These are phyloP conservation scores for Epichloe hybrida DNA, from an alignment of 2,329 filamentous ascomycete species.

Conservation along the genomic window DNA sequence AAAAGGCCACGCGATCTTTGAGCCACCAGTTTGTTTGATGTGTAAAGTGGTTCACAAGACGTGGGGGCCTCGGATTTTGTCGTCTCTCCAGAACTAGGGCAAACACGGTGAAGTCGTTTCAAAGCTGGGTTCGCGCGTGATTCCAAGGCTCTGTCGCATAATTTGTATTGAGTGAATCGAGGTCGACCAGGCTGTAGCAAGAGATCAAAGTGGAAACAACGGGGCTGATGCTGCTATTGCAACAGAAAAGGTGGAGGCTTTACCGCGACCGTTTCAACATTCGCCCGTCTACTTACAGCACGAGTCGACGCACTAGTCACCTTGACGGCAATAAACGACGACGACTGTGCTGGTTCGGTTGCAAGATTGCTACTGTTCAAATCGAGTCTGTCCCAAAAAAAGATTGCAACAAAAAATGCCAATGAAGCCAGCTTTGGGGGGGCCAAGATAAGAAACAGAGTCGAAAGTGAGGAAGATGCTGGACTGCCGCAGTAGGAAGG, in stretches of 20 bases:
- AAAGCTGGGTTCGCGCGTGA: not conserved
- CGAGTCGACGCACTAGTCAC: not conserved
- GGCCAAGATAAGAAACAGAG: not conserved
- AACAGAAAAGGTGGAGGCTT: conserved; percentile 5
- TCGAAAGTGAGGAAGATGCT: conserved; percentile 10
- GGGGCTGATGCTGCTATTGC: conserved; percentile 5
- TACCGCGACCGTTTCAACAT: not conserved
- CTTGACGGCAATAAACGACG: not conserved
- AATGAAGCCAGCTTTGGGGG: not conserved
- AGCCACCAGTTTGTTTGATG: not conserved
- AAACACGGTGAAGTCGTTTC: not conserved
- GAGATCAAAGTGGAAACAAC: conserved; percentile 1
- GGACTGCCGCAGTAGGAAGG: conserved; percentile 10
- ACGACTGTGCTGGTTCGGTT: no score
- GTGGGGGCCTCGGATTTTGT: not conserved
- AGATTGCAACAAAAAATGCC: not conserved
- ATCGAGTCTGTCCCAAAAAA: not conserved
- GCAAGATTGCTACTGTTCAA: not conserved
- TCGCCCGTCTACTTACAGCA: not conserved
- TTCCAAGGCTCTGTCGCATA: not conserved
- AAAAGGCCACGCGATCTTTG: not conserved
- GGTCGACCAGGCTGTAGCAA: not conserved
- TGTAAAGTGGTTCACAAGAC: not conserved
- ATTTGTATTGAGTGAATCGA: not conserved
- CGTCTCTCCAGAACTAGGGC: not conserved